phyloP scores from a whole-genome alignment of 1,284 basidiomycete genomes.

The Melanopsichium pennsylvanicum region DNA sequence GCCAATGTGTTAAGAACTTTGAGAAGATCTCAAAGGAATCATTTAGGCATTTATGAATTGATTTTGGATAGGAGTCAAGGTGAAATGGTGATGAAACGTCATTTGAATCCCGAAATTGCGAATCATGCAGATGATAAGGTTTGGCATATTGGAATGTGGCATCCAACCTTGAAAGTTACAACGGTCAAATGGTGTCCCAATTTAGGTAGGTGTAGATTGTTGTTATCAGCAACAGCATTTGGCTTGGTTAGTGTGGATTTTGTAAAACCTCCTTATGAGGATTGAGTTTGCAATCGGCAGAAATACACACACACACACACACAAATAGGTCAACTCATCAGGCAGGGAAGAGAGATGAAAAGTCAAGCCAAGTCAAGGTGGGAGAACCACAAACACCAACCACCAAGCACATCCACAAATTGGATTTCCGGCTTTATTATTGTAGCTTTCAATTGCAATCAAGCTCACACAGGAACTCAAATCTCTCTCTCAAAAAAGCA shows the following conservation, averaged over 20 bases:
- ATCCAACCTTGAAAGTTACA: slow-evolving; percentile 20
- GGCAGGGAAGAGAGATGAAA: too few species aligned
- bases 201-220: slow-evolving; percentile 10
- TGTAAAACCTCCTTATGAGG: slow-evolving; percentile 19
- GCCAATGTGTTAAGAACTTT: slow-evolving; percentile 19
- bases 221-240: slow-evolving; percentile 9
- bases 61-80: slow-evolving; percentile 17
- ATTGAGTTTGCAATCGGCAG: too few species aligned
- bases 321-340: too few species aligned
- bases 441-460: too few species aligned
- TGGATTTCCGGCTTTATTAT: too few species aligned
- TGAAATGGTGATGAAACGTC: slow-evolving; percentile 2
- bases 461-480: too few species aligned
- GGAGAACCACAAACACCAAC: too few species aligned
- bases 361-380: too few species aligned
- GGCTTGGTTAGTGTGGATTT: slow-evolving; percentile 34
- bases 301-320: background rate
- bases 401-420: too few species aligned
- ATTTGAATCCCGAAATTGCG: slow-evolving; percentile 7
- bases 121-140: slow-evolving; percentile 9
- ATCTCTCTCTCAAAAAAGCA: too few species aligned
- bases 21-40: background rate
- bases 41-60: slow-evolving; percentile 20
- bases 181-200: slow-evolving; percentile 33
- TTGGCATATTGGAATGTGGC: slow-evolving; percentile 19